Evolutionary conservation across 176 grass and related monocot species (phyloP).

Genomic region (Avena sativa): DNA sequence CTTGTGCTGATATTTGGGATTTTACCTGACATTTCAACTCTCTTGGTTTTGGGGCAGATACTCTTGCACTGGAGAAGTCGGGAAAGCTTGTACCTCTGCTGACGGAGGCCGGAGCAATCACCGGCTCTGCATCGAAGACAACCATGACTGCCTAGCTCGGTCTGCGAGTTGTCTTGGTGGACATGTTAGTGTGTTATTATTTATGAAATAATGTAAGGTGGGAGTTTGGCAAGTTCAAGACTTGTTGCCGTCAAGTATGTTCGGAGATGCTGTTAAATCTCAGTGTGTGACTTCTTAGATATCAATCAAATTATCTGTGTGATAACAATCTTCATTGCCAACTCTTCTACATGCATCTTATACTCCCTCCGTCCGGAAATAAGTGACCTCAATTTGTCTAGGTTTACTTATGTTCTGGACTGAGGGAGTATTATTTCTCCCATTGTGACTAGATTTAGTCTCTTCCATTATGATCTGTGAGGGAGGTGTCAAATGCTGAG

Average conservation of each 20-base stretch:
- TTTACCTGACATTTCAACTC: constrained; percentile 32
- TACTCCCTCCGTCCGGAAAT: no score
- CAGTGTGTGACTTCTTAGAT: not conserved
- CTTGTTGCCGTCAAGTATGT: not conserved
- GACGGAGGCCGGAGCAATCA: constrained; percentile 69
- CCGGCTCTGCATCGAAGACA: constrained; percentile 35
- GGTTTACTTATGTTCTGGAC: no score
- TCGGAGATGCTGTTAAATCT: not conserved
- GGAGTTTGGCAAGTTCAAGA: not conserved
- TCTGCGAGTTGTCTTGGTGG: not conserved
- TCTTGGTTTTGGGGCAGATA: constrained; percentile 37
- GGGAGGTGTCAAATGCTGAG: no score
- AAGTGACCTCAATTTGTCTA: not conserved
- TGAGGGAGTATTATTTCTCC: no score
- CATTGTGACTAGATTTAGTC: no score
- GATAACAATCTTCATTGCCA: not conserved
- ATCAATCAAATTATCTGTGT: not conserved
- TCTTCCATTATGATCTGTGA: no score
- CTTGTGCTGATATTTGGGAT: not conserved
- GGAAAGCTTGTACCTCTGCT: constrained; percentile 77
- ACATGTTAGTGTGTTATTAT: not conserved
- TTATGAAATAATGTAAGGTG: constrained; percentile 43
- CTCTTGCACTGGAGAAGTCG: constrained; percentile 52
- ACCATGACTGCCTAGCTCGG: constrained; percentile 31
- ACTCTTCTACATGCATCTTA: no score